phyloP scores from a whole-genome alignment of 768 basidiomycete genomes.

The Podaxis sp. region DNA sequence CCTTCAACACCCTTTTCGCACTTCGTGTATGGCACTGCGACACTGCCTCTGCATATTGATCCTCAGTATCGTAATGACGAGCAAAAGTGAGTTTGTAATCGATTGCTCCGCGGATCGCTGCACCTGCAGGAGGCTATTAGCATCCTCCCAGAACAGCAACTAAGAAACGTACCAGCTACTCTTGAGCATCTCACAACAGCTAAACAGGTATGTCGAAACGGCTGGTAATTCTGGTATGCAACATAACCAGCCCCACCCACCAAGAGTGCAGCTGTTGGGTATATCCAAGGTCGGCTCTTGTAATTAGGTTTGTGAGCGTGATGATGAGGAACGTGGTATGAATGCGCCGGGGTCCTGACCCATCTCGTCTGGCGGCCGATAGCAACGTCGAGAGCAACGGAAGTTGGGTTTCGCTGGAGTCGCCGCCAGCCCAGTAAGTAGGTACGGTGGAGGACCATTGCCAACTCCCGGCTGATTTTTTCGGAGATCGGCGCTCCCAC shows the following conservation, averaged over 20 bases:
- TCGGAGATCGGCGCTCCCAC: conserved; percentile 6
- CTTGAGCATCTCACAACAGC: conserved; percentile 79
- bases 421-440: conserved; percentile 8
- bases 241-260: conserved; percentile 37
- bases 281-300: conserved; percentile 31
- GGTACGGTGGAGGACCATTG: conserved; percentile 14
- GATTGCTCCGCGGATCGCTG: conserved; percentile 61
- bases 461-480: conserved; percentile 2
- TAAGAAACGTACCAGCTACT: conserved; percentile 55
- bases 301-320: neutral
- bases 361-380: conserved; percentile 3
- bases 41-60: conserved; percentile 52
- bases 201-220: conserved; percentile 73
- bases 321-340: neutral
- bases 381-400: neutral
- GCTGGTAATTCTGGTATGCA: conserved; percentile 68
- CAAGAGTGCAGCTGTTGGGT: conserved; percentile 35
- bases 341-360: conserved; percentile 5
- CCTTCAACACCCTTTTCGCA: conserved; percentile 73
- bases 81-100: conserved; percentile 75
- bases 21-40: conserved; percentile 85
- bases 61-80: conserved; percentile 47
- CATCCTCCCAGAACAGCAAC: neutral
- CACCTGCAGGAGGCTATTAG: conserved; percentile 39
- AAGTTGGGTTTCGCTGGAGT: neutral